Percentiles rank a stretch among this genome's conserved stretches.
phyloP scores from a whole-genome alignment of 1,284 basidiomycete genomes.

The Omphalotus olearius region DNA sequence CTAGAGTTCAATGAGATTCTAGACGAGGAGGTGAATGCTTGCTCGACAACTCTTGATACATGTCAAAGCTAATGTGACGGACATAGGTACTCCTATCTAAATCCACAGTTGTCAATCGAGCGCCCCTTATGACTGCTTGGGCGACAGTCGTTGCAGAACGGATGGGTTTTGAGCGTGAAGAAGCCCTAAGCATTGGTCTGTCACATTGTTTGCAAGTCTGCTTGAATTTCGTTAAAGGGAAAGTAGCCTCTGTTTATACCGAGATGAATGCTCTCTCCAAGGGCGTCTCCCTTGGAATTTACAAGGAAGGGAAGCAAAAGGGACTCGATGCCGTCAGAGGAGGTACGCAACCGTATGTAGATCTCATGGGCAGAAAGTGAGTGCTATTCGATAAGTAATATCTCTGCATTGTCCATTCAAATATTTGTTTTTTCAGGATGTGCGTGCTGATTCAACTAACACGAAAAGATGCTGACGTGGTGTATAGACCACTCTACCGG shows the following conservation, averaged over 20 bases:
- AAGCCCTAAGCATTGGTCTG: constrained; percentile 85
- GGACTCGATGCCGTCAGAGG: constrained; percentile 50
- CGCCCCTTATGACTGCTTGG: constrained; percentile 95
- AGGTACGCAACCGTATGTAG: constrained; percentile 88
- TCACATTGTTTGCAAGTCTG: background rate
- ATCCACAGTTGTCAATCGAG: constrained; percentile 78
- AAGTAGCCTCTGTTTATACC: constrained; percentile 82
- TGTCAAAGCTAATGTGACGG: background rate
- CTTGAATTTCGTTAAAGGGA: constrained; percentile 3
- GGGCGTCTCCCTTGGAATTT: constrained; percentile 78
- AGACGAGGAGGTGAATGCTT: constrained; percentile 57
- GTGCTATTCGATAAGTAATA: constrained; percentile 23
- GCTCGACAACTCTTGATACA: background rate
- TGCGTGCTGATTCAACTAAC: constrained; percentile 26
- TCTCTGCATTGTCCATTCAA: background rate
- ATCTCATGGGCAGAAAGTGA: constrained; percentile 83
- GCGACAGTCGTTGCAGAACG: constrained; percentile 80
- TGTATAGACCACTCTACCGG: constrained; percentile 73
- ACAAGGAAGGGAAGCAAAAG: constrained; percentile 48
- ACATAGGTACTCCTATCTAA: constrained; percentile 55
- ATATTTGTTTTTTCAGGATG: constrained; percentile 37
- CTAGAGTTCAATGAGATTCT: constrained; percentile 70
- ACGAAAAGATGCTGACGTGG: background rate
- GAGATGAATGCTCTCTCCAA: constrained; percentile 87
- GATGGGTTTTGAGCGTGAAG: constrained; percentile 81